Evolutionary conservation across 495 filamentous ascomycete genomes (phyloP), one percentile per base, ranked within the genome.

Genomic region (Daldinia caldariorum): DNA sequence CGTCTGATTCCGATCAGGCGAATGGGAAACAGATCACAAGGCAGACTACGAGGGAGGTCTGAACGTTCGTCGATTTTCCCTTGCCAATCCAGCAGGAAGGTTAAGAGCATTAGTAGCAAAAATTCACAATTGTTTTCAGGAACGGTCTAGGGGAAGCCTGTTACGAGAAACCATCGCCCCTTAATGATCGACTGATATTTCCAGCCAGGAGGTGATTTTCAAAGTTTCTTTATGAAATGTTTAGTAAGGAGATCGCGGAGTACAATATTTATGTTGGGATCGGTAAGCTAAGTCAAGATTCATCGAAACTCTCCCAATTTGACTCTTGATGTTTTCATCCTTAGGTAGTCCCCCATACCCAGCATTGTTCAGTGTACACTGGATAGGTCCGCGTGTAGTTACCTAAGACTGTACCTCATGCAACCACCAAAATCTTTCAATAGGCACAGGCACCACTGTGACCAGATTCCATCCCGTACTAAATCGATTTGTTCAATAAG

Each of bases 311-410:
- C 39, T n/a, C n/a, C 51, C 18, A 70, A 70, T 38, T 41, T 76
- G 22, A 22, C 54, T 41, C 61, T 53, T 29, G 61, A 65, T 26
- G 31, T 67, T 7, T 22, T 55, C 51, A 65, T 70, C 26, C 61
- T n/a, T n/a, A n/a, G n/a, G n/a, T 62, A 18, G 34, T 67, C 43
- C 56, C 71, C 7, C 58, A 26, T 26, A 26, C 58, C 13, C 67
- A 69, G 35, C 41, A 26, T 49, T 58, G 39, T 45, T 20, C n/a
- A n/a, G n/a, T n/a, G n/a, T n/a, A n/a, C n/a, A n/a, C n/a, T n/a
- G n/a, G n/a, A n/a, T n/a, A n/a, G n/a, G n/a, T n/a, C n/a, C n/a
- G n/a, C n/a, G n/a, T n/a, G n/a, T n/a, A n/a, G n/a, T n/a, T n/a
- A n/a, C n/a, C n/a, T n/a, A n/a, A n/a, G n/a, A n/a, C n/a, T n/a